Evolutionary conservation across 352 stramenopile species (phyloP), one percentile per base, ranked within the genome.

Genomic region (Halophytophthora polymorphica): DNA sequence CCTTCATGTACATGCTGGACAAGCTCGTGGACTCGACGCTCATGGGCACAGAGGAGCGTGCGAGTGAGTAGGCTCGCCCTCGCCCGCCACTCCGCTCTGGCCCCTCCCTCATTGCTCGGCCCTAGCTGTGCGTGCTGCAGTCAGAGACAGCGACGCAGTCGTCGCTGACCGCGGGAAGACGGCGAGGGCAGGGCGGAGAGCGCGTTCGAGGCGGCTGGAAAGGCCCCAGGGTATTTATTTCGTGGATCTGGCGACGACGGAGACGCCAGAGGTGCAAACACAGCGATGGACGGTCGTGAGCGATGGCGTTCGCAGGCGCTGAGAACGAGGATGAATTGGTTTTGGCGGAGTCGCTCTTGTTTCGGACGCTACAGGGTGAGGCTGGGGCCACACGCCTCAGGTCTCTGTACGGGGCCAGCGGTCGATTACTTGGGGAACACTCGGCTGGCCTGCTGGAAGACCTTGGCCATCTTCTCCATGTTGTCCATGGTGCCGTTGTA

Each of bases 1-100:
- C 81, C 17, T 89, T 91, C 53, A 91, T 91, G 81, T 91, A 91
- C 56, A 91, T 91, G 81, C 64, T 91, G 40, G 78, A 91, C 62
- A 87, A 87, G 49, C 56, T 91, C 22, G 78, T 89, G 41, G 75
- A 89, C 58, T 85, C 75, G 11, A 88, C 76, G 25, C 53, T 87
- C 53, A 61, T 50, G 49, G 64, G 53, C 15, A 46, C 11, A 43
- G 64, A 50, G 29, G 47, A 18, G 31, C 59, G 47, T 44, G 23
- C 43, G 5, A 52, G 57, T 17, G 51, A 69, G 43, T 69, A 37
- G 65, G 51, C 25, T 19, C 34, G 31, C 7, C 33, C 29, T 21
- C 25, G 23, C 33, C 45, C 33, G 21, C 37, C 41, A 23, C 43
- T 21, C 13, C 41, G 43, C 29, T 45, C 40, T 47, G 18, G 23